These are phyloP conservation scores for Stipa capillata DNA, from an alignment of 176 grass and related monocot species.

Conservation along the genomic window DNA sequence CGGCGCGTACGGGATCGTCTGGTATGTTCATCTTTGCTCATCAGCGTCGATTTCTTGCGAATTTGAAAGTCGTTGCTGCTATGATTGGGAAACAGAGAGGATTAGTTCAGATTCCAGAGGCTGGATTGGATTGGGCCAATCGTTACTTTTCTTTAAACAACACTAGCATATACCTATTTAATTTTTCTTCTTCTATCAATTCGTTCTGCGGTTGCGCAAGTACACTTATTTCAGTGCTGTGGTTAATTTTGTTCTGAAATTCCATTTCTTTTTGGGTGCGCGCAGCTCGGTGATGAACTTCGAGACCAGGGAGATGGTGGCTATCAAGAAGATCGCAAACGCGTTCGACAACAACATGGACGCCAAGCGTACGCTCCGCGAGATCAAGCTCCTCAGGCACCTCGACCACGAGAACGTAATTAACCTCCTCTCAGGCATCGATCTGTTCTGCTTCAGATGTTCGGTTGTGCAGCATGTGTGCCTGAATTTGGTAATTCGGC, in stretches of 20 bases:
- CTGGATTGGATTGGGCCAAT: neutral
- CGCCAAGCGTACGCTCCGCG: slow-evolving; percentile 90
- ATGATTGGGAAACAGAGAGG: neutral
- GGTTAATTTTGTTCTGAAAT: slow-evolving; percentile 1
- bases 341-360: slow-evolving; percentile 97
- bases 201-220: neutral
- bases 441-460: neutral
- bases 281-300: slow-evolving; percentile 84
- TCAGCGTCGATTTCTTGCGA: neutral
- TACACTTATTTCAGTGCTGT: neutral
- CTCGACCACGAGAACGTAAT: slow-evolving; percentile 97
- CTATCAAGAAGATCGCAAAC: slow-evolving; percentile 98
- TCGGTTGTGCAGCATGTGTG: neutral
- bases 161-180: neutral
- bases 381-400: slow-evolving; percentile 93
- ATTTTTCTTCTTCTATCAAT: too few relatives aligned
- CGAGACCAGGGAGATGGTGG: slow-evolving; percentile 82
- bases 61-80: neutral
- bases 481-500: neutral
- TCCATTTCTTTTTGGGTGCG: neutral
- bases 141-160: neutral
- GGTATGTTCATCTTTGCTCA: slow-evolving; percentile 26
- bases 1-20: slow-evolving; percentile 92
- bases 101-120: neutral
- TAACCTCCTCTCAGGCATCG: neutral